Evolutionary conservation across 495 filamentous ascomycete species (phyloP).

Genomic region (Immersiella caudata): DNA sequence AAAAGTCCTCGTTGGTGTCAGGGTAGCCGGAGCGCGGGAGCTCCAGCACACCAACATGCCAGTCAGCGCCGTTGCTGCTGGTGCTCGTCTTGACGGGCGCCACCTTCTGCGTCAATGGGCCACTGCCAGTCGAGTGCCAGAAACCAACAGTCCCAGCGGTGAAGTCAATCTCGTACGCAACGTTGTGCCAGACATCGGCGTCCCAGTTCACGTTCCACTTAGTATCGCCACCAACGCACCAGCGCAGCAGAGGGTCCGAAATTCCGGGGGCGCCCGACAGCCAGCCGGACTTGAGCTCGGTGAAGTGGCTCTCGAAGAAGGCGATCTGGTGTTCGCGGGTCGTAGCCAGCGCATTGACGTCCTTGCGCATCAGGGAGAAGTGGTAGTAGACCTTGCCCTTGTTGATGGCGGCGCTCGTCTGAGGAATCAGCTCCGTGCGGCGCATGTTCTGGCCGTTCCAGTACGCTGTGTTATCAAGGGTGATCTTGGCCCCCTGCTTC

Average conservation of each 20-base stretch:
- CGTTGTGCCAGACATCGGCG: conserved; percentile 73
- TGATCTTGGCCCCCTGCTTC: conserved; percentile 68
- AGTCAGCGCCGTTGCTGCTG: conserved; percentile 72
- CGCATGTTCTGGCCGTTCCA: conserved; percentile 62
- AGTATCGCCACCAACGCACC: conserved; percentile 45
- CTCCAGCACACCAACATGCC: conserved; percentile 74
- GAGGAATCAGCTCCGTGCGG: conserved; percentile 66
- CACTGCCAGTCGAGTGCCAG: conserved; percentile 67
- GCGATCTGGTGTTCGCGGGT: conserved; percentile 72
- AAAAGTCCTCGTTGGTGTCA: conserved; percentile 66
- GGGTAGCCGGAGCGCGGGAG: conserved; percentile 60
- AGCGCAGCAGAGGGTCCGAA: conserved; percentile 50
- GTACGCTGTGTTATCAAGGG: conserved; percentile 64
- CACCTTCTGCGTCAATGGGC: conserved; percentile 57
- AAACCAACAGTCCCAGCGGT: conserved; percentile 60
- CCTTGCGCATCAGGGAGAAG: conserved; percentile 64
- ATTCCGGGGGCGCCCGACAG: conserved; percentile 59
- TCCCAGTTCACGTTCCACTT: conserved; percentile 51
- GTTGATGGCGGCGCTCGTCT: conserved; percentile 65
- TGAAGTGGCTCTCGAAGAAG: conserved; percentile 79
- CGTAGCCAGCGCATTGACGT: conserved; percentile 61
- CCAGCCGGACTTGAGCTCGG: conserved; percentile 73
- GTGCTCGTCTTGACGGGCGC: conserved; percentile 59
- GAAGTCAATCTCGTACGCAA: conserved; percentile 73
- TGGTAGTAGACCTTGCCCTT: conserved; percentile 68